Evolutionary conservation across 2,329 filamentous ascomycete species (phyloP).

Genomic region (Zasmidium cellare): DNA sequence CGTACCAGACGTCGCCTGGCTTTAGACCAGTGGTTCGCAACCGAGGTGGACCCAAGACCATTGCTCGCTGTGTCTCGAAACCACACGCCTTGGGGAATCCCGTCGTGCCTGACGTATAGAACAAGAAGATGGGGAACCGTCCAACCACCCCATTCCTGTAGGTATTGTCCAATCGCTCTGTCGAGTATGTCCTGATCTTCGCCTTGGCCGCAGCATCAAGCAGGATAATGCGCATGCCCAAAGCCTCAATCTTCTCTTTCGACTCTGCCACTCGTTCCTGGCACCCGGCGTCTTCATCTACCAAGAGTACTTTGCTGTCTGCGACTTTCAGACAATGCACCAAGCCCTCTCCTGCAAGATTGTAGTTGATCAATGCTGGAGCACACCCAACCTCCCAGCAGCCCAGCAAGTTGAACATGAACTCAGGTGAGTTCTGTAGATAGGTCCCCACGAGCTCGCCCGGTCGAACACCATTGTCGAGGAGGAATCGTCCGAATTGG

Average conservation of each 20-base stretch:
- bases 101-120: slow-evolving; percentile 77
- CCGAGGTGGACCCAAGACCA: slow-evolving; percentile 39
- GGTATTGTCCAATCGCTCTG: slow-evolving; percentile 56
- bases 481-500: slow-evolving; percentile 64
- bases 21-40: slow-evolving; percentile 38
- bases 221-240: slow-evolving; percentile 59
- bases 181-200: slow-evolving; percentile 50
- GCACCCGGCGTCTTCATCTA: slow-evolving; percentile 52
- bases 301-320: slow-evolving; percentile 44
- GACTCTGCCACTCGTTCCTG: slow-evolving; percentile 58
- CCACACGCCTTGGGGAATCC: slow-evolving; percentile 71
- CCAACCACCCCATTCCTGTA: slow-evolving; percentile 55
- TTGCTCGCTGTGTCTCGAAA: slow-evolving; percentile 56
- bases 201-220: slow-evolving; percentile 52
- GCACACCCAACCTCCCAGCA: slow-evolving; percentile 34
- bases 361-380: slow-evolving; percentile 39
- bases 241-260: slow-evolving; percentile 47
- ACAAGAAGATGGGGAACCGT: slow-evolving; percentile 60
- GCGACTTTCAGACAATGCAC: slow-evolving; percentile 39
- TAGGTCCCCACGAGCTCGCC: slow-evolving; percentile 37
- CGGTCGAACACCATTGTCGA: slow-evolving; percentile 37
- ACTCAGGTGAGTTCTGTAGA: slow-evolving; percentile 38
- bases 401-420: slow-evolving; percentile 34
- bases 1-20: slow-evolving; percentile 65
- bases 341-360: slow-evolving; percentile 35